Evolutionary conservation across 176 grass and related monocot genomes (phyloP).

Genomic region (Urochloa ruziziensis): DNA sequence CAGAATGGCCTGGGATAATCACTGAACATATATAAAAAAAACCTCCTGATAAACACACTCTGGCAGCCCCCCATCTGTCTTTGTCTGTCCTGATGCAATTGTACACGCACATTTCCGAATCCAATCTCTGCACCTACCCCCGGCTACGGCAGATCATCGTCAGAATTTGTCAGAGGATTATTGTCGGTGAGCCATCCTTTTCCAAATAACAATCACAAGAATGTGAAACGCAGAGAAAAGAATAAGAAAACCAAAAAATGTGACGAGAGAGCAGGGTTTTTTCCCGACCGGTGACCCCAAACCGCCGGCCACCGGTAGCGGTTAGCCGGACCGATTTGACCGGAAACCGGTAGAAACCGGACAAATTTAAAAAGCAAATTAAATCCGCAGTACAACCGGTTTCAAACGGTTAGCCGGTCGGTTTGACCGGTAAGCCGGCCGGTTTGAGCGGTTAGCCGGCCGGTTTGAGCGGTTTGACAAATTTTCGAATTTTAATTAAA

Average conservation of each 20-base stretch:
- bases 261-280: not conserved
- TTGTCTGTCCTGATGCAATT: slow-evolving; percentile 1
- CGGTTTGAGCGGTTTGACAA: too few species aligned
- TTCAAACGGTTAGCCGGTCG: too few species aligned
- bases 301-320: too few species aligned
- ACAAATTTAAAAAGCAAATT: too few species aligned
- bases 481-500: too few species aligned
- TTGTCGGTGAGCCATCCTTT: slow-evolving; percentile 37
- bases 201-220: slow-evolving; percentile 22
- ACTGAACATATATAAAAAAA: too few species aligned
- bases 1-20: not conserved
- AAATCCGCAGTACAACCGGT: too few species aligned
- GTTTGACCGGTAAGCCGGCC: too few species aligned
- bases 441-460: too few species aligned
- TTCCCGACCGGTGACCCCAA: too few species aligned
- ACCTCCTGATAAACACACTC: not conserved
- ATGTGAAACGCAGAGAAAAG: not conserved
- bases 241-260: not conserved
- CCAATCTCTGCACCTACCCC: not conserved
- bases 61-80: not conserved
- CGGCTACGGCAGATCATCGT: not conserved
- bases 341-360: too few species aligned
- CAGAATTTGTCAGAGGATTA: slow-evolving; percentile 11
- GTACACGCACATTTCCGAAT: slow-evolving; percentile 14
- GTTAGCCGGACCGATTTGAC: too few species aligned